Conservation (phyloP, 257 asterid species). For the Penstemon eatonii region DNA sequence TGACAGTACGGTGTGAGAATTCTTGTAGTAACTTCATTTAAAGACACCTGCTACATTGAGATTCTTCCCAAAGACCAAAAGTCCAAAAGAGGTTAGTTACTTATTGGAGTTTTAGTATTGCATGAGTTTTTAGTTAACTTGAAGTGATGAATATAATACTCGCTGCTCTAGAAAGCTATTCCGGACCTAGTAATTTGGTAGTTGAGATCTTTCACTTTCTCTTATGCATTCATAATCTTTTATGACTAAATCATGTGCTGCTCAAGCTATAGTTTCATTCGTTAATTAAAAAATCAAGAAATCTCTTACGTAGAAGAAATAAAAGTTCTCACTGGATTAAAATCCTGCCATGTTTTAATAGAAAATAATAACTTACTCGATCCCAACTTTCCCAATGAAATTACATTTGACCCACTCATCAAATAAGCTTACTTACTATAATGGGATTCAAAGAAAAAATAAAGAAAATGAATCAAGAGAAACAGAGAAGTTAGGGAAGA, state of each 20-base stretch:
- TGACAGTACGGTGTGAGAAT: conserved; percentile 89
- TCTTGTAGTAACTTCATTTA: conserved; percentile 81
- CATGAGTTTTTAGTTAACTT: neutral
- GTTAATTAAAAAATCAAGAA: too few species aligned
- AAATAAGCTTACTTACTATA: too few species aligned
- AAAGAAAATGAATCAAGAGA: too few species aligned
- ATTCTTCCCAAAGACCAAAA: conserved; percentile 80
- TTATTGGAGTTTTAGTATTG: conserved; percentile 2
- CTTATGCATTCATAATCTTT: neutral
- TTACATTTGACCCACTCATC: too few species aligned
- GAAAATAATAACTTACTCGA: too few species aligned
- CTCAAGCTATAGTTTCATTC: too few species aligned
- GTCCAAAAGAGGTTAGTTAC: conserved; percentile 71
- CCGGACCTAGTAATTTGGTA: neutral
- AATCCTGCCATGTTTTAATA: too few species aligned
- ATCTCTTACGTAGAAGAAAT: neutral
- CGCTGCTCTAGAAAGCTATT: too few species aligned
- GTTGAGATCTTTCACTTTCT: conserved; percentile 5
- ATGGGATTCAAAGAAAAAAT: too few species aligned
- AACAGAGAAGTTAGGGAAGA: too few species aligned
- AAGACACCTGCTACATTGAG: conserved; percentile 93
- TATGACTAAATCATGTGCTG: neutral
- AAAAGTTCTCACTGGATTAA: neutral
- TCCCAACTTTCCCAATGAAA: too few species aligned
- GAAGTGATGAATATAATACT: neutral